Percentiles rank a stretch among this genome's conserved stretches.
Conservation (phyloP, 2,329 filamentous ascomycete species). For the Xylogone sp. region DNA sequence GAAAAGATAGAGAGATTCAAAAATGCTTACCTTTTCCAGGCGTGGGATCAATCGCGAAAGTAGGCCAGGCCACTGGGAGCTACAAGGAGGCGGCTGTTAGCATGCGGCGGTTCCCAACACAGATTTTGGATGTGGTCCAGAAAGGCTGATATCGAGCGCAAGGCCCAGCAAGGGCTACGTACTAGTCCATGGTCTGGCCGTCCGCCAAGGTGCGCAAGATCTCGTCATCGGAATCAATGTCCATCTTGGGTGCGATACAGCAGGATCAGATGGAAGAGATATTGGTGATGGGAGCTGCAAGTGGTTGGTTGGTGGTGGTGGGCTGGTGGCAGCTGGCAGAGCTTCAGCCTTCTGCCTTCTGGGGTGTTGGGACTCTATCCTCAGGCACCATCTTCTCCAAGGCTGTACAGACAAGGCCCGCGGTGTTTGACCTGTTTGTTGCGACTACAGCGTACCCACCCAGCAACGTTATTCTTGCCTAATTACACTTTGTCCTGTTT, state of each 20-base stretch:
- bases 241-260: constrained; percentile 39
- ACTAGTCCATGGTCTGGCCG: constrained; percentile 54
- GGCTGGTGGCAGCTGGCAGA: neutral
- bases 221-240: constrained; percentile 48
- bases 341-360: neutral
- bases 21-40: constrained; percentile 28
- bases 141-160: neutral
- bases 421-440: neutral
- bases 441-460: no score
- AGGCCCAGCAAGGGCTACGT: constrained; percentile 25
- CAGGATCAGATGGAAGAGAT: neutral
- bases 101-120: neutral
- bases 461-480: no score
- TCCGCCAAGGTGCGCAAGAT: constrained; percentile 38
- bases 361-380: neutral
- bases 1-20: neutral
- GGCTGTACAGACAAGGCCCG: neutral
- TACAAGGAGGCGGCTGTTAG: constrained; percentile 21
- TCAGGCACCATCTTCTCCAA: neutral
- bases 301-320: no score
- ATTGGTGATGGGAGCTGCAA: neutral
- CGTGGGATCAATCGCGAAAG: constrained; percentile 33
- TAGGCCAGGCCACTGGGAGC: constrained; percentile 35
- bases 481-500: neutral
- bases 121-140: neutral